Evolutionary conservation across 306 rosid species (phyloP).

Genomic region (Quercus parvula): DNA sequence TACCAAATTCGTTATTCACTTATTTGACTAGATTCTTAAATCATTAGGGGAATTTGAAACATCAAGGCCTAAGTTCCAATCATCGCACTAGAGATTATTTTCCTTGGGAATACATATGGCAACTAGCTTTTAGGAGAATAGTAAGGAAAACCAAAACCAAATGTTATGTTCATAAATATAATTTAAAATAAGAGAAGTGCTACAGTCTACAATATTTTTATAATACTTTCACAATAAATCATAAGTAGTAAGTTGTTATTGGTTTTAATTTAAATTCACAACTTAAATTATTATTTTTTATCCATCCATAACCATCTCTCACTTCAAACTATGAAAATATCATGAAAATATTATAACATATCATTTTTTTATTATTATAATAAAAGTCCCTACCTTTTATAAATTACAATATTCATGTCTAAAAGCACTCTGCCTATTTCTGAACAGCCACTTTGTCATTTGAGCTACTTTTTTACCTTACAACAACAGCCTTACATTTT

Average conservation of each 20-base stretch:
- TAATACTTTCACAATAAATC: no score
- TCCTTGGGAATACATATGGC: not conserved
- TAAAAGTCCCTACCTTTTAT: not conserved
- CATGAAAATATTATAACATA: no score
- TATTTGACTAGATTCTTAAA: no score
- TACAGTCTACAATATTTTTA: rapidly evolving
- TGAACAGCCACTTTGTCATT: not conserved
- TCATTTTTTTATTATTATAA: no score
- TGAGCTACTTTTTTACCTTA: constrained; percentile 8
- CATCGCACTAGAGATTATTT: not conserved
- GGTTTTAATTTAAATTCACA: no score
- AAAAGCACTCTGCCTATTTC: not conserved
- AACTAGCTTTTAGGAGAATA: not conserved
- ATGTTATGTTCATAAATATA: not conserved
- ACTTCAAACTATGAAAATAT: no score
- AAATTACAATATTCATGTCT: constrained; percentile 1
- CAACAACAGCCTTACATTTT: constrained; percentile 1
- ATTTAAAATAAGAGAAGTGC: not conserved
- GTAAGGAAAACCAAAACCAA: not conserved
- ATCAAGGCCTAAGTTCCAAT: no score
- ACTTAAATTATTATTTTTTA: no score
- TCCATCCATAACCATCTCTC: rapidly evolving
- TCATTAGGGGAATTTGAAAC: no score
- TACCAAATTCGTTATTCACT: no score
- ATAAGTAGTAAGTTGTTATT: no score